A percentile compares a stretch with the other conserved stretches of the same genome.
These are phyloP conservation scores for Mortierella sp. DNA, from an alignment of 371 early-diverging fungal species.

Conservation along the genomic window DNA sequence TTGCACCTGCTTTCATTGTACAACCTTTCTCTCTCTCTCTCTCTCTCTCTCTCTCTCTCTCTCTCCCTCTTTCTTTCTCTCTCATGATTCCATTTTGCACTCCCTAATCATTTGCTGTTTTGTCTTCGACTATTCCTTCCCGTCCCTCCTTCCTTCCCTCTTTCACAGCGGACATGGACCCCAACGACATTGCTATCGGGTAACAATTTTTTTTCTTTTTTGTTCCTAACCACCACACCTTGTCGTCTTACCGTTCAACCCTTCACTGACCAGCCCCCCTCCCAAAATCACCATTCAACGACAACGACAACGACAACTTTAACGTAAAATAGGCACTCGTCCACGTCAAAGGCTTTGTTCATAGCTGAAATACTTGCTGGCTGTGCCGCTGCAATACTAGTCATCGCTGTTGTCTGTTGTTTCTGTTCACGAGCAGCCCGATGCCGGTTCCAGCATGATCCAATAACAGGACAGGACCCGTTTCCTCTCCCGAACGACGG, in stretches of 20 bases:
- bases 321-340: neutral
- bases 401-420: constrained; percentile 36
- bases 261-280: neutral
- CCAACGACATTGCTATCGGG: constrained; percentile 15
- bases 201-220: neutral
- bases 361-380: constrained; percentile 51
- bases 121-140: neutral
- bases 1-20: neutral
- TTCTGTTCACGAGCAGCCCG: constrained; percentile 32
- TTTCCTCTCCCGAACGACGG: neutral
- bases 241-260: neutral
- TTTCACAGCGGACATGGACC: constrained; percentile 10
- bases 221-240: too few species aligned
- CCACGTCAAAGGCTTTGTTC: constrained; percentile 26
- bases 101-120: neutral
- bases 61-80: neutral
- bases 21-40: neutral
- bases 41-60: neutral
- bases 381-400: constrained; percentile 30
- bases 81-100: neutral
- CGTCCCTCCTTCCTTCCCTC: neutral
- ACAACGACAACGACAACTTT: neutral
- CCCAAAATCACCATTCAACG: neutral
- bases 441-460: constrained; percentile 9
- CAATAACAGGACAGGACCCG: neutral